These are phyloP conservation scores for Phaeoacremonium minimum DNA, from an alignment of 2,329 filamentous ascomycete species.

Conservation along the genomic window DNA sequence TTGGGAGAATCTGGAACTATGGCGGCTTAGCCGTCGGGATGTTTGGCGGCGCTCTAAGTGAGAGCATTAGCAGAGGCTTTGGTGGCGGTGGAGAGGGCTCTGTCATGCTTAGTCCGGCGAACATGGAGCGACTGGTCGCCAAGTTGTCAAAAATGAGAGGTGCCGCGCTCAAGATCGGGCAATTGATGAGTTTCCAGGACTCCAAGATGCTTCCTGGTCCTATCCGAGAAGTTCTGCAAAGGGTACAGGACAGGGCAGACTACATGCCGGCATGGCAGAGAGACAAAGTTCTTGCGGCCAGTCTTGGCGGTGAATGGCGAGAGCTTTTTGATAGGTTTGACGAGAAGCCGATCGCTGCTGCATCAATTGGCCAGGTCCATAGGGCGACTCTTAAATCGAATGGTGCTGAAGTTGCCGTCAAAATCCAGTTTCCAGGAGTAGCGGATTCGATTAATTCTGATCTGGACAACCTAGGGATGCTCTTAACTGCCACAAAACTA, in stretches of 20 bases:
- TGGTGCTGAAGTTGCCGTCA: constrained; percentile 79
- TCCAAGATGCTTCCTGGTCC: constrained; percentile 86
- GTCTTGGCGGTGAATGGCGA: constrained; percentile 81
- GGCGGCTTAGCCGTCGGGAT: constrained; percentile 89
- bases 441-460: constrained; percentile 95
- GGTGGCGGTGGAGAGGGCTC: constrained; percentile 69
- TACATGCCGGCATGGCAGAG: constrained; percentile 97
- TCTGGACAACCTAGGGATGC: constrained; percentile 84
- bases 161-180: constrained; percentile 92
- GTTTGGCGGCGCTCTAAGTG: constrained; percentile 86
- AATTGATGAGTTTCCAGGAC: constrained; percentile 98
- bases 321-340: constrained; percentile 80
- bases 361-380: constrained; percentile 96
- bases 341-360: constrained; percentile 87
- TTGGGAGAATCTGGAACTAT: constrained; percentile 93
- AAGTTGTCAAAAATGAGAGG: constrained; percentile 96
- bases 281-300: constrained; percentile 73
- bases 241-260: constrained; percentile 93
- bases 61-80: constrained; percentile 75
- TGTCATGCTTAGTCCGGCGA: constrained; percentile 79
- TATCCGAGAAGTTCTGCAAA: constrained; percentile 84
- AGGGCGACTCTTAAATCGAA: constrained; percentile 73
- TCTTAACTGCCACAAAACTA: constrained; percentile 85
- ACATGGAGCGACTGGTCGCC: constrained; percentile 88
- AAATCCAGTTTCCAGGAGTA: constrained; percentile 96